A percentile compares a stretch with the other conserved stretches of the same genome.
Conservation (phyloP, 1,284 basidiomycete genomes). For the Trichosporon sp. region DNA sequence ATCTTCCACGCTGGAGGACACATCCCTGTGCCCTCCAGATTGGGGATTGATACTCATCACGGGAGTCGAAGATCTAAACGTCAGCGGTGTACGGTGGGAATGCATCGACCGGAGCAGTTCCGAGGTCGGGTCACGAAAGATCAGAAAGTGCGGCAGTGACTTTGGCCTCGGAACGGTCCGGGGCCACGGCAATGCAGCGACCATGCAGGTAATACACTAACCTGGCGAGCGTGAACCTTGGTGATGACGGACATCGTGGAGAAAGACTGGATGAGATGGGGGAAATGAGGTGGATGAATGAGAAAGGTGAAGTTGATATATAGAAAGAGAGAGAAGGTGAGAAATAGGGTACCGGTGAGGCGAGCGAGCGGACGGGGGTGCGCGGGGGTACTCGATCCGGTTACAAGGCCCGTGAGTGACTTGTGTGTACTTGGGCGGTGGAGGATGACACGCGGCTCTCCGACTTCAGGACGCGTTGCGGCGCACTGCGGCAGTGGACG, state of each 20-base stretch:
- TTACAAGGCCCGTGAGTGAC: not conserved
- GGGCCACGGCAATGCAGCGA: not conserved
- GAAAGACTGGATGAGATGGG: not conserved
- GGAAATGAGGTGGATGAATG: slow-evolving; percentile 4
- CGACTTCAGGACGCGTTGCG: not conserved
- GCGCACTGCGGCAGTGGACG: slow-evolving; percentile 2
- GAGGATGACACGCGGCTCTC: slow-evolving; percentile 6
- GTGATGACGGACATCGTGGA: slow-evolving; percentile 69
- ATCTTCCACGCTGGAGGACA: not conserved
- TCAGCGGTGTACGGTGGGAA: slow-evolving; percentile 3
- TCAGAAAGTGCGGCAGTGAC: not conserved
- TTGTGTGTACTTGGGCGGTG: slow-evolving; percentile 1
- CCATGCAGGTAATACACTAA: slow-evolving; percentile 32
- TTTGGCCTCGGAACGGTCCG: not conserved
- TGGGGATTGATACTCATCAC: slow-evolving; percentile 56
- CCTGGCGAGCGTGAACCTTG: slow-evolving; percentile 84
- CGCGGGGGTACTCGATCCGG: slow-evolving; percentile 2
- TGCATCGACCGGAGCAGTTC: not conserved
- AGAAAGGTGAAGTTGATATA: not conserved
- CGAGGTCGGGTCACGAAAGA: not conserved
- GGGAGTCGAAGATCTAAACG: slow-evolving; percentile 90
- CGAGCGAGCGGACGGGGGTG: not conserved
- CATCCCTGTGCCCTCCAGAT: not conserved
- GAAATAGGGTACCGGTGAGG: slow-evolving; percentile 1
- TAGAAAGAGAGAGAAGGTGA: slow-evolving; percentile 2